These are phyloP conservation scores for Nicotiana otophora DNA, from an alignment of 257 asterid genomes.

Conservation along the genomic window DNA sequence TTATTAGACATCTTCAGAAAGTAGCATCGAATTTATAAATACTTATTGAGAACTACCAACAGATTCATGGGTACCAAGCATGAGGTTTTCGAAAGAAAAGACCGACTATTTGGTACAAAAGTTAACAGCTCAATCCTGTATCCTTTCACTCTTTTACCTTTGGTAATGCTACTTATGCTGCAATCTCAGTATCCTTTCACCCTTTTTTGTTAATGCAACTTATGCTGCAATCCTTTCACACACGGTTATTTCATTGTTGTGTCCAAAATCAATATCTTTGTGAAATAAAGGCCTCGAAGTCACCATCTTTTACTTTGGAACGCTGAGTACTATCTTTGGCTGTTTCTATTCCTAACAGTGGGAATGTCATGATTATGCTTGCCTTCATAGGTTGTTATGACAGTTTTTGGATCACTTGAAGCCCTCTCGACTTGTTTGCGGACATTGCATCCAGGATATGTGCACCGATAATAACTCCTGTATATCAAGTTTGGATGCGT, in stretches of 20 bases:
- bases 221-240: conserved; percentile 50
- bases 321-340: not conserved
- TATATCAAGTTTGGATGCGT: not conserved
- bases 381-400: conserved; percentile 79
- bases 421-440: conserved; percentile 96
- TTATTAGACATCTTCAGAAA: not conserved
- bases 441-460: conserved; percentile 78
- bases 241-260: conserved; percentile 29
- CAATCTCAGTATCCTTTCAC: not conserved
- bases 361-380: conserved; percentile 84
- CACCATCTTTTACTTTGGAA: conserved; percentile 24
- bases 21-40: too few species aligned
- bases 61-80: too few species aligned
- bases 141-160: too few species aligned
- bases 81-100: too few species aligned
- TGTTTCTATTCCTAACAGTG: conserved; percentile 15
- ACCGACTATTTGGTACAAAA: not conserved
- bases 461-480: conserved; percentile 94
- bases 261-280: conserved; percentile 28
- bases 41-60: too few species aligned
- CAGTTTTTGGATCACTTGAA: conserved; percentile 66
- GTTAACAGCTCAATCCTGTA: not conserved
- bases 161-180: too few species aligned
- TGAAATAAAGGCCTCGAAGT: conserved; percentile 26
- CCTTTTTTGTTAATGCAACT: not conserved